Evolutionary conservation across 1,284 basidiomycete species (phyloP), one percentile per base, ranked within the genome.

Genomic region (Tetrapyrgos nigripes): DNA sequence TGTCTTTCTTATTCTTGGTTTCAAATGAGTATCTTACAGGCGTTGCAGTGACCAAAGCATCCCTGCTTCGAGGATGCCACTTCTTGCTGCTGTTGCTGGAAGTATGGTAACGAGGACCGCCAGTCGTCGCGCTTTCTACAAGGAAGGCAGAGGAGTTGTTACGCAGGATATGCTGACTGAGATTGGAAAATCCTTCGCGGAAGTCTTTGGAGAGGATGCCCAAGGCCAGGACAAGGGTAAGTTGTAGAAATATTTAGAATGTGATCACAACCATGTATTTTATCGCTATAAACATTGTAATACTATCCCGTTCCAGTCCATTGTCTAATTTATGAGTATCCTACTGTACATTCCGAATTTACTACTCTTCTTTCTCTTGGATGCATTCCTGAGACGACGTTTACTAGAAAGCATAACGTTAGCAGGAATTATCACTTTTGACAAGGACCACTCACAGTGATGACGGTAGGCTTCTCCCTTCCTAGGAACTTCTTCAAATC

Each of bases 401-500:
- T 44, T 27, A 53, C 40, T 44, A 27, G 4, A 45, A 13, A 5
- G 40, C 31, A 43, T 29, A n/a, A 11, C 3, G 21, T 51, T 21
- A 51, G 50, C 50, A 8, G 26, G 14, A 21, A 28, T 6, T 29
- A 9, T 3, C 28, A 27, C 6, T 1, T 21, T 29, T 6, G 2
- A 26, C 6, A 35, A 54, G 24, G 9, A 17, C n/a, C 1, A 79
- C 87, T 79, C 69, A 94, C 88, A 55, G 97, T 99, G 74, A 99
- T 98, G 61, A 98, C 97, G 53, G 95, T 97, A 35, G 97, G 97
- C 83, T 96, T 83, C 57, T 96, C 89, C 62, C 94, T 79, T 52
- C 91, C 89, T 65, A 97, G 85, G 78, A 89, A 94, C 75, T 94
- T 85, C 75, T 91, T 88, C 75, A 99, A 80, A 75, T 92, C 92